Conservation (phyloP, 192 early-diverging fungal species). For the Lunasporangiospora selenospora region DNA sequence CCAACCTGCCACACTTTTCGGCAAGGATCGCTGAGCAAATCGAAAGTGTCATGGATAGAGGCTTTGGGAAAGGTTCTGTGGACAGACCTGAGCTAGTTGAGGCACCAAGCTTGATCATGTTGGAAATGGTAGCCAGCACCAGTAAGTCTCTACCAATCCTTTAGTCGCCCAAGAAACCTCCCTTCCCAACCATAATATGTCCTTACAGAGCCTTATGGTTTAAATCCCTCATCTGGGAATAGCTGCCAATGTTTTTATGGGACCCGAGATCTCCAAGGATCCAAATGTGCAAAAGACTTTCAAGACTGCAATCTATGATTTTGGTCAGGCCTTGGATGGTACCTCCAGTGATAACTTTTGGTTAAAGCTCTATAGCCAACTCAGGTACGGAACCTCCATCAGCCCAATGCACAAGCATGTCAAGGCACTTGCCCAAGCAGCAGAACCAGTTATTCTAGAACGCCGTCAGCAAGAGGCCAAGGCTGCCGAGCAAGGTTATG, state of each 20-base stretch:
- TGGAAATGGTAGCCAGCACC: slow-evolving; percentile 45
- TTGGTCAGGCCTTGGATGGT: slow-evolving; percentile 6
- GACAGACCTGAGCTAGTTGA: slow-evolving; percentile 21
- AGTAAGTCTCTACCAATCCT: too few relatives aligned
- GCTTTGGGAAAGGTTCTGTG: slow-evolving; percentile 19
- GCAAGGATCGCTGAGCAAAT: slow-evolving; percentile 31
- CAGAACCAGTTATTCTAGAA: slow-evolving; percentile 18
- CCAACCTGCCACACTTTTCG: slow-evolving; percentile 42
- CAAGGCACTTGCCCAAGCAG: slow-evolving; percentile 4
- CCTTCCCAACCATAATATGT: too few relatives aligned
- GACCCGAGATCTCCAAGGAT: slow-evolving; percentile 23
- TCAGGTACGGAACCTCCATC: neutral
- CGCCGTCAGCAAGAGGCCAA: slow-evolving; percentile 28
- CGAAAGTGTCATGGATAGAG: neutral
- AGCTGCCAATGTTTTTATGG: slow-evolving; percentile 40
- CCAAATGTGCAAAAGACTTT: slow-evolving; percentile 24
- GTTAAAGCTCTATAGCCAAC: too few relatives aligned
- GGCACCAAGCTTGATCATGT: slow-evolving; percentile 28
- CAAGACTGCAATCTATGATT: slow-evolving; percentile 22
- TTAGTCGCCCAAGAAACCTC: too few relatives aligned
- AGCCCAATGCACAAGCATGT: slow-evolving; percentile 26
- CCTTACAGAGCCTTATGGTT: too few relatives aligned
- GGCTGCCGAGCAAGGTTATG: neutral
- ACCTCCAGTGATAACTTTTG: too few relatives aligned
- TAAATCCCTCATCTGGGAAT: too few relatives aligned